Base-by-base conservation (phyloP, 371 early-diverging fungal genomes). In the Mucor piriformis region DNA sequence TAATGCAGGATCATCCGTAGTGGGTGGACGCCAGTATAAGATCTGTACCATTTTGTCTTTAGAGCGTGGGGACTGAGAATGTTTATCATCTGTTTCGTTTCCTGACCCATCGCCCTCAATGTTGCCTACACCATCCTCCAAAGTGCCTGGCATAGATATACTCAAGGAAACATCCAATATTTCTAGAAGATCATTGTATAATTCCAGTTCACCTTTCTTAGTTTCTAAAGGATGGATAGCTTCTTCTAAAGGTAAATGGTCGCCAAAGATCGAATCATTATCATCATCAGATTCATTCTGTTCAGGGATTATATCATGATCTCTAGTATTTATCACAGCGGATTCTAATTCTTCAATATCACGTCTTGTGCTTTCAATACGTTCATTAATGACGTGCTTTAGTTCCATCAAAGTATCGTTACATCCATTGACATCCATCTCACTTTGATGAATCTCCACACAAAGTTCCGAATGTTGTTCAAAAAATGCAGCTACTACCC, bases 381-480 rank as follows among this genome's bases (percentile, higher is more conserved):
- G 50, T 2, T 82, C 73, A 29, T 74, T 54, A 13, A 84, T 71
- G 37, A 83, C 74, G 10, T 77, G 66, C 34, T 74, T 77, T 48
- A 87, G 67, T 57, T 90, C 88, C 16, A 83, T 66, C 16, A 93
- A 63, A 47, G 79, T 81, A 33, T 95, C 94, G 61, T 92, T 89
- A 44, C 83, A 82, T 11, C 87, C 69, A 43, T 77, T 81, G 27
- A 92, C 75, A 52, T 92, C 91, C 85, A 87, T 87, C 69, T 92
- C 92, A 8, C 82, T 80, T 25, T 89, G 86, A 72, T 95, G 92
- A 35, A 91, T 84, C 35, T 89, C 87, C 12, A 84, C 77, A 72
- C 95, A 95, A 3, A 79, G 59, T 37, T 75, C 82, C 11, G 88
- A 82, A 69, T 95, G 95, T 55, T 85, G 83, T 61, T 90, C 90